Evolutionary conservation across 73 alveolate genomes (phyloP), one percentile per base, ranked within the genome.

Genomic region (Symbiodinium pilosum): DNA sequence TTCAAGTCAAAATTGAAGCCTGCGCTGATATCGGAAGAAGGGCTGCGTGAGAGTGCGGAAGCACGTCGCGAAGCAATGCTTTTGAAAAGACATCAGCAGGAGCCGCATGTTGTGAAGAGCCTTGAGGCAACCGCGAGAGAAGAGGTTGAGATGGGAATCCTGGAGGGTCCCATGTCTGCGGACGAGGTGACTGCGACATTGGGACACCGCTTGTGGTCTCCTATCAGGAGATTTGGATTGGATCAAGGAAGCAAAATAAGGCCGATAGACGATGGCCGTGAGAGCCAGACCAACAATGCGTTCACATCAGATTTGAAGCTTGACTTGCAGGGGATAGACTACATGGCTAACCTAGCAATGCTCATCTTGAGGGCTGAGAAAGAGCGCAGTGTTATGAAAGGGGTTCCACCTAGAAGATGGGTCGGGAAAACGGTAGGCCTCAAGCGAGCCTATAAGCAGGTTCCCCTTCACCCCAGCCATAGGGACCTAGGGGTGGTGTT

Each of bases 121-220:
- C 42, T 87, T 39, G 42, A 20, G 30, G 36, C 0, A 2, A 14
- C 94, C 21, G 41, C 94, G 1, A 0, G 0, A 2, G 94, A 87
- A 20, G 94, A 87, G n/a, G 59, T 87, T 7, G n/a, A 11, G 1
- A 2, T 38, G 9, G 94, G 94, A 0, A 54, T 87, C 68, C 43
- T 87, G 68, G 85, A 87, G 1, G 94, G 85, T n/a, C 94, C 94
- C 0, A 38, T 54, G 40, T 38, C 85, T 2, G 94, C 51, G n/a
- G 84, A 34, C 30, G 69, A 54, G 8, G 94, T 86, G 43, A 1
- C 94, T 14, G 42, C 28, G 26, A 8, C 2, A 11, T 5, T 86
- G 26, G 83, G 84, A 6, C 56, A 28, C 14, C 30, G 34, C 0
- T 4, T 28, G 4, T 86, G 94, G 94, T 18, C 42, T 14, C 34